phyloP scores from a whole-genome alignment of 1,139 yeast genomes.

The Blastobotrys ciferrii region DNA sequence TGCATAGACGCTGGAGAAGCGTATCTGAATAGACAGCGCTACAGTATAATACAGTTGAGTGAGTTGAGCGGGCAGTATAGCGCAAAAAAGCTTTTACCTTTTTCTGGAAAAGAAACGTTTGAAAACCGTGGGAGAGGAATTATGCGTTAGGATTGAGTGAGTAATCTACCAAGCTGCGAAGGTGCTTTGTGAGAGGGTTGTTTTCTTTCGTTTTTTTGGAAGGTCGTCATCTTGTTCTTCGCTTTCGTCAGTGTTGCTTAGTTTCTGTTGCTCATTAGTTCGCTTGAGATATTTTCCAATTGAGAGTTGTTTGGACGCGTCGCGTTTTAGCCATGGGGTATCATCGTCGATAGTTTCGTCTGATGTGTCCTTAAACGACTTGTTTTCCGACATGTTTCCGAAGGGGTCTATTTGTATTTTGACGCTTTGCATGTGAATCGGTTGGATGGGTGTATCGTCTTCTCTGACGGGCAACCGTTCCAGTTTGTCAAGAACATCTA shows the following conservation, averaged over 20 bases:
- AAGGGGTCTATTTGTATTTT: constrained; percentile 79
- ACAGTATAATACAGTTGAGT: no score
- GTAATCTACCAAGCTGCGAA: constrained; percentile 30
- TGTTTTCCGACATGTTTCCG: constrained; percentile 46
- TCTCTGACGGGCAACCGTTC: constrained; percentile 45
- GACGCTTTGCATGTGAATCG: constrained; percentile 47
- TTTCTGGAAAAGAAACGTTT: no score
- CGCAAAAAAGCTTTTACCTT: no score
- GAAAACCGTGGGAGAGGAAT: no score
- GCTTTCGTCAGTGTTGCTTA: neutral
- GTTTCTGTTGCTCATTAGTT: neutral
- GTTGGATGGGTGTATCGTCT: constrained; percentile 36
- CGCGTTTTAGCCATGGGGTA: constrained; percentile 28
- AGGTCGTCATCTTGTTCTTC: constrained; percentile 3
- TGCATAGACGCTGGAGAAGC: no score
- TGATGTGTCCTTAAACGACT: constrained; percentile 16
- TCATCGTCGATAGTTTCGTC: constrained; percentile 24
- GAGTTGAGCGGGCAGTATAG: no score
- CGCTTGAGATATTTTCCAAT: constrained; percentile 30
- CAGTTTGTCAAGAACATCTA: constrained; percentile 69
- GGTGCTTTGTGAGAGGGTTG: constrained; percentile 25
- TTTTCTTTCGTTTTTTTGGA: constrained; percentile 18
- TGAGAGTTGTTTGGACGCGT: constrained; percentile 11
- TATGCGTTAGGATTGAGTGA: neutral
- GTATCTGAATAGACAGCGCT: no score